Evolutionary conservation across 83 land plant species (phyloP).

Genomic region (Thuja plicata): DNA sequence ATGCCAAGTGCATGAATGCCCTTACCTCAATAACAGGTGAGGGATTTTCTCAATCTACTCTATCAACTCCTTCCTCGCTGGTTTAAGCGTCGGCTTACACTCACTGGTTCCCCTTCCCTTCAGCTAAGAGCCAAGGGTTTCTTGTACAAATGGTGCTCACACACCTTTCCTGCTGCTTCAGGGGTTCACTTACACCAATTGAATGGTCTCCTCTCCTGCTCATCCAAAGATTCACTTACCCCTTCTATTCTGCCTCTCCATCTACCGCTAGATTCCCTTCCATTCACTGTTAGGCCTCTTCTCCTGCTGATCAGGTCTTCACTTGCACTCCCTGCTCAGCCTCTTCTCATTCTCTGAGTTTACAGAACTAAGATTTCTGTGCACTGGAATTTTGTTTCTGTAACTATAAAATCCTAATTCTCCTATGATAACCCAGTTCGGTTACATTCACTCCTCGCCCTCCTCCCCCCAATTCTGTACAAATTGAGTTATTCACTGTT

Average conservation of each 20-base stretch:
- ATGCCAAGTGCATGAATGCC: background rate
- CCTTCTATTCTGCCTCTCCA: slow-evolving; percentile 27
- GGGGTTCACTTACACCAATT: background rate
- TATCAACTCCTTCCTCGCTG: background rate
- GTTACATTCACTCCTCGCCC: background rate
- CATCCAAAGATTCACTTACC: background rate
- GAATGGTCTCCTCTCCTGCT: background rate
- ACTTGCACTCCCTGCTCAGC: background rate
- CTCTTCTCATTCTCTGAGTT: background rate
- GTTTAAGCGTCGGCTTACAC: background rate
- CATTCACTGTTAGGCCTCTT: background rate
- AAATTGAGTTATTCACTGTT: no score
- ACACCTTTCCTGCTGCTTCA: background rate
- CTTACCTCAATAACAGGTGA: background rate
- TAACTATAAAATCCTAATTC: no score
- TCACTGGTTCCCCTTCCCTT: background rate
- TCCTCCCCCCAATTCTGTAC: background rate
- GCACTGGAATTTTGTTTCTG: no score
- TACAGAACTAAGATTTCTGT: no score
- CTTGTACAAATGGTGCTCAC: background rate
- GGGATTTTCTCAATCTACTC: background rate
- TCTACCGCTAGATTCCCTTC: background rate
- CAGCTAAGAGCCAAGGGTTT: background rate
- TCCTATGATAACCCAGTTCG: background rate
- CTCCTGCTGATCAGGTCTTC: background rate